phyloP scores from a whole-genome alignment of 2,329 filamentous ascomycete species.

The Sporothrix humicola region DNA sequence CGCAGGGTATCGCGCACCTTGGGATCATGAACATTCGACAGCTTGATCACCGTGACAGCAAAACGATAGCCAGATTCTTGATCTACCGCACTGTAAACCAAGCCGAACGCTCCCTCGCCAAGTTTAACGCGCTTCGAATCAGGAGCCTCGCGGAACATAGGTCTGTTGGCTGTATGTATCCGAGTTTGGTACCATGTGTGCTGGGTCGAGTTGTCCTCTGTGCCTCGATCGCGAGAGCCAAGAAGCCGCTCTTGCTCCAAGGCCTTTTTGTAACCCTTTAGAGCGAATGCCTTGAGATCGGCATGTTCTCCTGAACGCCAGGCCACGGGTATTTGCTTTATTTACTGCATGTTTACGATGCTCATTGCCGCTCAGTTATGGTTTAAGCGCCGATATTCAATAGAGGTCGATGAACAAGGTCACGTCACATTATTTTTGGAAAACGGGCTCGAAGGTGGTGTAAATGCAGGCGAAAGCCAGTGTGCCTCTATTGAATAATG shows the following conservation, averaged over 20 bases:
- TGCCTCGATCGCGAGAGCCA: background rate
- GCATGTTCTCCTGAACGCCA: background rate
- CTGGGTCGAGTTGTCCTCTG: background rate
- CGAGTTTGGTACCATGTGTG: conserved; percentile 5
- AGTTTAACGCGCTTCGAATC: background rate
- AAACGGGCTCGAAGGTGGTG: too few relatives aligned
- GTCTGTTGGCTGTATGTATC: background rate
- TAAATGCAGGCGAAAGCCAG: too few relatives aligned
- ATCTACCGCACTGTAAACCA: background rate
- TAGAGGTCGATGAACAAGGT: too few relatives aligned
- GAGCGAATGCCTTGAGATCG: background rate
- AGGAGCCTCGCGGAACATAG: background rate
- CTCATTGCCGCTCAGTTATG: too few relatives aligned
- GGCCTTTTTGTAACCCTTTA: background rate
- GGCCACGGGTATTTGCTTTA: background rate
- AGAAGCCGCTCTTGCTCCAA: background rate
- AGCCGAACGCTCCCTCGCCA: background rate
- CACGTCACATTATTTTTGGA: too few relatives aligned
- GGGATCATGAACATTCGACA: background rate
- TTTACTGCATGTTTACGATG: too few relatives aligned
- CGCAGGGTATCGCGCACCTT: background rate
- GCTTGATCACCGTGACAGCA: background rate
- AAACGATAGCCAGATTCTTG: background rate
- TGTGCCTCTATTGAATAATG: too few relatives aligned
- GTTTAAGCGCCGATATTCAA: too few relatives aligned